These are phyloP conservation scores for Apiotrichum gracile DNA, from an alignment of 1,284 basidiomycete genomes.

Conservation along the genomic window DNA sequence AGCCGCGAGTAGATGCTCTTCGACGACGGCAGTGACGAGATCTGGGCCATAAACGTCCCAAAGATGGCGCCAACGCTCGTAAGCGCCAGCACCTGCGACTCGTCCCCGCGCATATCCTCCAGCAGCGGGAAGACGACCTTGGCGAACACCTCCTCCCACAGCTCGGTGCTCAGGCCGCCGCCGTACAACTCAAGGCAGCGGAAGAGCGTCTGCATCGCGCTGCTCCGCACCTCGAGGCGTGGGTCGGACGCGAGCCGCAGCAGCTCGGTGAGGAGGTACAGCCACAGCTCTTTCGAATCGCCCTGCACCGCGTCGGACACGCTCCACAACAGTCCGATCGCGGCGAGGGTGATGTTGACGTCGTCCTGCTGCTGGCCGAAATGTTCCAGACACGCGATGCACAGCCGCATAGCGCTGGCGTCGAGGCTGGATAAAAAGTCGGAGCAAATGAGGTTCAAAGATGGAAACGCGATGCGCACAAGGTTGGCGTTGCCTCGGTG, in stretches of 20 bases:
- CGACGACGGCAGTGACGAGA: conserved; percentile 66
- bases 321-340: conserved; percentile 83
- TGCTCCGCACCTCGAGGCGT: conserved; percentile 80
- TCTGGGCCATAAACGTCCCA: conserved; percentile 65
- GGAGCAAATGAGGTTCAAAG: conserved; percentile 80
- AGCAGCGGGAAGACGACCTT: conserved; percentile 84
- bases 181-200: conserved; percentile 90
- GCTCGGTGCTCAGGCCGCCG: conserved; percentile 64
- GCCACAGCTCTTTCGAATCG: conserved; percentile 79
- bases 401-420: conserved; percentile 71
- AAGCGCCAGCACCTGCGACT: conserved; percentile 79
- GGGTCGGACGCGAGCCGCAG: conserved; percentile 73
- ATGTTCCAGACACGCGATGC: conserved; percentile 80
- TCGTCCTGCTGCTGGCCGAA: conserved; percentile 83
- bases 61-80: conserved; percentile 79
- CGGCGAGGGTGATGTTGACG: conserved; percentile 91
- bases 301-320: conserved; percentile 86
- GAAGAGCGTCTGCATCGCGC: conserved; percentile 92
- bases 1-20: conserved; percentile 65
- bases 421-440: conserved; percentile 81
- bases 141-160: conserved; percentile 85
- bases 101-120: conserved; percentile 68
- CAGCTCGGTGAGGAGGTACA: conserved; percentile 78
- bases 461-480: conserved; percentile 75
- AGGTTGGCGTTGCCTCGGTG: conserved; percentile 41